Evolutionary conservation across 2,329 filamentous ascomycete species (phyloP).

Genomic region (Pseudocercospora cruenta): DNA sequence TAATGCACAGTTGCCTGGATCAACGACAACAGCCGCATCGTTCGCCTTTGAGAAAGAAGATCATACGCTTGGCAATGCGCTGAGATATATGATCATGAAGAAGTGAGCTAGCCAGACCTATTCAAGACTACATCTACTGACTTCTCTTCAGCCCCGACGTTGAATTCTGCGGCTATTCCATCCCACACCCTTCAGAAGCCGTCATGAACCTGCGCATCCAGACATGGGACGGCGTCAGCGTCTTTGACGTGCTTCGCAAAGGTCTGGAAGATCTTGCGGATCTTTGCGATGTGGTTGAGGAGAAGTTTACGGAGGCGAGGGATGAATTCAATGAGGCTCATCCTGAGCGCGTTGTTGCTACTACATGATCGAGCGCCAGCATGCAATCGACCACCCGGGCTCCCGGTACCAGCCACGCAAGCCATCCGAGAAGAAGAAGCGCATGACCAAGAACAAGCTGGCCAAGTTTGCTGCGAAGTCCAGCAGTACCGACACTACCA

Average conservation of each 20-base stretch:
- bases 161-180: constrained; percentile 97
- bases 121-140: no score
- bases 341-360: constrained; percentile 27
- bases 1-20: constrained; percentile 73
- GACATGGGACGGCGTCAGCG: constrained; percentile 83
- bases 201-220: constrained; percentile 98
- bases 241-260: constrained; percentile 85
- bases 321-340: constrained; percentile 59
- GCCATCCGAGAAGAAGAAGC: constrained; percentile 51
- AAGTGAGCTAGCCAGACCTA: constrained; percentile 65
- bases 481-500: constrained; percentile 15
- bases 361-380: constrained; percentile 22
- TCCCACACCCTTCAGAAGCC: constrained; percentile 91
- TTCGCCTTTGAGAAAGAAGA: constrained; percentile 95
- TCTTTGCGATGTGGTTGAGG: constrained; percentile 89
- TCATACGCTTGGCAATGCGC: constrained; percentile 90
- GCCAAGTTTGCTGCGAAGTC: constrained; percentile 27
- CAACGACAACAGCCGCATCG: constrained; percentile 82
- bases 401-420: constrained; percentile 45
- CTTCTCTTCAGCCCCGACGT: constrained; percentile 74
- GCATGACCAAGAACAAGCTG: constrained; percentile 45
- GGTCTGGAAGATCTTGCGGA: constrained; percentile 86
- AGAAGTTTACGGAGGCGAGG: constrained; percentile 76
- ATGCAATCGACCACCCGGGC: constrained; percentile 21
- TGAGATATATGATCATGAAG: constrained; percentile 97